Base-by-base conservation (phyloP, 192 early-diverging fungal genomes). In the Coemansia umbellata region DNA sequence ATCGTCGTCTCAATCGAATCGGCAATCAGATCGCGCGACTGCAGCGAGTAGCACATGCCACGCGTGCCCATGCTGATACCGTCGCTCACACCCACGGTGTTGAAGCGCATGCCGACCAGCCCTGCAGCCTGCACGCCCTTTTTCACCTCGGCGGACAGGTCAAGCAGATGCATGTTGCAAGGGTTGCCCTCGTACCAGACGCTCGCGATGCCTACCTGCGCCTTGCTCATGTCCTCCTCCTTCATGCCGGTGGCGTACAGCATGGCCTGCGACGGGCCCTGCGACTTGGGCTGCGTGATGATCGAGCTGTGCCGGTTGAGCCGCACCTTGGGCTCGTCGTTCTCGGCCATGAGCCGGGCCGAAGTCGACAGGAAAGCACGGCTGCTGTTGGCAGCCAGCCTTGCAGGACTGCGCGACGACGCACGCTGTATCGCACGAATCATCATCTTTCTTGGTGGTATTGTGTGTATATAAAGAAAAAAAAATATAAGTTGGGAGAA, bases 151-250 rank as follows among this genome's bases (percentile, higher is more conserved):
- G 40, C 80, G 7, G 94, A 80, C 13, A 99, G 81, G 60, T 95
- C 90, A 45, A 88, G 70, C 31, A 99, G 80, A 54, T 99, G 97
- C 97, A 99, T 99, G 76, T 99, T 99, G 81, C 97, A 99, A 8
- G 97, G 94, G 77, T 99, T 99, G 53, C 97, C 97, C 67, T 99
- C 97, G 64, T 93, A 97, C 93, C 94, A 94, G 79, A 99, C 94
- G 74, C 86, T 89, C 7, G 91, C 83, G 60, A 99, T 99, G 28
- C 97, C 97, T 24, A 99, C 91, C 79, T 97, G 94, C 15, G 92
- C 84, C 66, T 91, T 86, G 53, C 65, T 68, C 80, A 99, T 82
- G 50, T 95, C 89, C 4, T 72, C 80, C 21, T 86, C 82, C 41
- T 81, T 84, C 52, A 99, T 70, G 19, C 97, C 97, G 4, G 93